Evolutionary conservation across 106 monocot genomes (phyloP).

Genomic region (Platanthera zijinensis): DNA sequence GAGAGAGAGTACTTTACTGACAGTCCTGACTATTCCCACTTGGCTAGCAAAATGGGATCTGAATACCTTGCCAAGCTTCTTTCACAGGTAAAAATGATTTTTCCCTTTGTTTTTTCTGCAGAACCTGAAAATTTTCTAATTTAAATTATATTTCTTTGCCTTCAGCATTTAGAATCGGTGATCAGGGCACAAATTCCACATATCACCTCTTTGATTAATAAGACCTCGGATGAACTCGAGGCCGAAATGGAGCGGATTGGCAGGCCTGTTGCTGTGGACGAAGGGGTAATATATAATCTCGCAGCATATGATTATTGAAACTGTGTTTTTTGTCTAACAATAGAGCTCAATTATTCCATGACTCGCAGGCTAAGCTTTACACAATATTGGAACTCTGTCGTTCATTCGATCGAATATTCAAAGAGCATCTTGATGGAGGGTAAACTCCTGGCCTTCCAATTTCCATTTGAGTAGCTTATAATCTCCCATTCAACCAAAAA

Average conservation of each 20-base stretch:
- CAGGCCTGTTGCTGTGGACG: conserved; percentile 52
- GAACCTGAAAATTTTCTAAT: neutral
- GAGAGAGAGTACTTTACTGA: conserved; percentile 63
- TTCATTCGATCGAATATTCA: conserved; percentile 39
- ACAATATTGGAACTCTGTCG: conserved; percentile 64
- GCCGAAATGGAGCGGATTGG: conserved; percentile 62
- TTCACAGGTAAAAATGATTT: conserved; percentile 33
- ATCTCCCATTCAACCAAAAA: neutral
- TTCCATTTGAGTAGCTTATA: neutral
- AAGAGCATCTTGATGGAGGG: conserved; percentile 89
- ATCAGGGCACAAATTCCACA: conserved; percentile 60
- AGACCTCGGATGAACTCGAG: conserved; percentile 62
- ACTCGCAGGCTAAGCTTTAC: conserved; percentile 62
- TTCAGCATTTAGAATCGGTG: conserved; percentile 64
- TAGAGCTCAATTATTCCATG: neutral
- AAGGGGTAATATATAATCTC: conserved; percentile 41
- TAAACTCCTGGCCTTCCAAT: conserved; percentile 10
- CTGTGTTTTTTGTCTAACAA: neutral
- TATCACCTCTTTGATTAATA: conserved; percentile 63
- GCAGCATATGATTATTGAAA: neutral
- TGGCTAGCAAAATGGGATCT: conserved; percentile 81
- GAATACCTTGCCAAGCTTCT: conserved; percentile 84
- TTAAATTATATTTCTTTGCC: conserved; percentile 10
- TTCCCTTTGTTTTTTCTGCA: neutral
- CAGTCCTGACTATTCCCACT: conserved; percentile 74